These are phyloP conservation scores for Fusarium concolor DNA, from an alignment of 2,329 filamentous ascomycete species.

Conservation along the genomic window DNA sequence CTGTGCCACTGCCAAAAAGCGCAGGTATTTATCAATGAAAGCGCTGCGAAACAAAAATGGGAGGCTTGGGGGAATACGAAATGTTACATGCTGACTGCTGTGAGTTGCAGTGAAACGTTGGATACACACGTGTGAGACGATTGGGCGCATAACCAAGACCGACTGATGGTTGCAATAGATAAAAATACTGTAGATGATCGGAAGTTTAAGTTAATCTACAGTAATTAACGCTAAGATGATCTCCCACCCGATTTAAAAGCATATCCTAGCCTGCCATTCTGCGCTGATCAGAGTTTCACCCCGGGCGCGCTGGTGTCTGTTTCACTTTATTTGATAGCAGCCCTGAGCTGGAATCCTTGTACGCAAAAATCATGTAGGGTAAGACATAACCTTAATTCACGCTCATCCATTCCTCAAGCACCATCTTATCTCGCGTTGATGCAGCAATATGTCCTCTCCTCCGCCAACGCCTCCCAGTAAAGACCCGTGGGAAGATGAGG, in stretches of 20 bases:
- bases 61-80: slow-evolving; percentile 14
- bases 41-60: not conserved
- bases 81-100: not conserved
- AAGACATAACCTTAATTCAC: not conserved
- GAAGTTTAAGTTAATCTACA: slow-evolving; percentile 20
- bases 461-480: no score
- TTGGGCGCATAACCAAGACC: not conserved
- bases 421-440: no score
- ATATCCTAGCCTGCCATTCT: slow-evolving; percentile 1
- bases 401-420: not conserved
- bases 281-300: not conserved
- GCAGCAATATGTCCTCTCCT: no score
- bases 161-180: not conserved
- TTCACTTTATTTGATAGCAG: not conserved
- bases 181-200: not conserved
- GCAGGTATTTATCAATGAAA: not conserved
- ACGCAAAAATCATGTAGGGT: slow-evolving; percentile 2
- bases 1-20: not conserved
- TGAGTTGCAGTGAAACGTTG: slow-evolving; percentile 1
- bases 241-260: not conserved
- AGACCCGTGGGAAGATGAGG: not conserved
- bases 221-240: not conserved
- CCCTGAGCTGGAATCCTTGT: not conserved
- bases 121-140: slow-evolving; percentile 1
- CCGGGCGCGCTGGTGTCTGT: not conserved